These are phyloP conservation scores for Gossypium turneri DNA, from an alignment of 345 rosid species.

Conservation along the genomic window DNA sequence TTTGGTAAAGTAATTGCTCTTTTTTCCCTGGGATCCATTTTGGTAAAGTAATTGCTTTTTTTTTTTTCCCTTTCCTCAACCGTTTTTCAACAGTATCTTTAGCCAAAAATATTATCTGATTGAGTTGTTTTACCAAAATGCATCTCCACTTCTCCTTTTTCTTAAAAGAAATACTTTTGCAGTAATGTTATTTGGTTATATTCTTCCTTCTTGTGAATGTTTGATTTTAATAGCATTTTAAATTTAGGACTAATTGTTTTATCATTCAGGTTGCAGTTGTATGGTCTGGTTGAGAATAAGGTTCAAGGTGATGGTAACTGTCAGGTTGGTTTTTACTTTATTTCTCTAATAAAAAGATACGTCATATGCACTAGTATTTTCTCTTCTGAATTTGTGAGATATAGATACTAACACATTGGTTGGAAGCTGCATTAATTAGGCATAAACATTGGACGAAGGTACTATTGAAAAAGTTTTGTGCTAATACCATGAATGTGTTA, in stretches of 20 bases:
- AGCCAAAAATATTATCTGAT: background rate
- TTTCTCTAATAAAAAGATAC: background rate
- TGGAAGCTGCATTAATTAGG: background rate
- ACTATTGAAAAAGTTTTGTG: background rate
- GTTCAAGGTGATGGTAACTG: slow-evolving; percentile 78
- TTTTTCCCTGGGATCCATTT: background rate
- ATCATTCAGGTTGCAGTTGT: slow-evolving; percentile 43
- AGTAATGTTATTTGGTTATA: background rate
- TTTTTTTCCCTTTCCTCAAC: background rate
- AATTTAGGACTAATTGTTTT: background rate
- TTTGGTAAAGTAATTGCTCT: background rate
- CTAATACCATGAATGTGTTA: background rate
- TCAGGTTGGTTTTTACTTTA: slow-evolving; percentile 44
- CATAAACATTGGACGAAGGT: background rate
- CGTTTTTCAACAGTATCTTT: background rate
- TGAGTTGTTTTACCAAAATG: background rate
- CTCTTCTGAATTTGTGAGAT: slow-evolving; percentile 1
- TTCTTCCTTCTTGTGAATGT: background rate
- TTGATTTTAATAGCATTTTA: background rate
- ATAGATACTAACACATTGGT: background rate
- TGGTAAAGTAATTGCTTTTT: background rate
- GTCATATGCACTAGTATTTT: background rate
- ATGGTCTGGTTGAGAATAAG: slow-evolving; percentile 55
- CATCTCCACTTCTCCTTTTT: background rate
- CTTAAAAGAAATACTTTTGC: background rate